phyloP scores from a whole-genome alignment of 352 stramenopile genomes.

The Lagenidium giganteum region DNA sequence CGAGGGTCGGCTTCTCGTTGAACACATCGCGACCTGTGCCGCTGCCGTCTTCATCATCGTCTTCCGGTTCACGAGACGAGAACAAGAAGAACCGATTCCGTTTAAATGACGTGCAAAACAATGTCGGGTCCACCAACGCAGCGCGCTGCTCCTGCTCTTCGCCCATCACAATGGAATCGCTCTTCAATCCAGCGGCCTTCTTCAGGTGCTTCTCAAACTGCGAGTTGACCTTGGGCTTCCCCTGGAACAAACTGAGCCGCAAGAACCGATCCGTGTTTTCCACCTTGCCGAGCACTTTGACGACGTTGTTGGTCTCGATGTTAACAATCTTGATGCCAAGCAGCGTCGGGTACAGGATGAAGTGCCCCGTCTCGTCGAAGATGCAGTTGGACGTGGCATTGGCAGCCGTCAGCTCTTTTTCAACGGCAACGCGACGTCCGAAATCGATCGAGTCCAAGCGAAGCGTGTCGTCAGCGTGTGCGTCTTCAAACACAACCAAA shows the following conservation, averaged over 20 bases:
- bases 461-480: constrained; percentile 60
- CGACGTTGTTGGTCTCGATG: constrained; percentile 91
- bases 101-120: constrained; percentile 89
- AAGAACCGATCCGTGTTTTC: constrained; percentile 97
- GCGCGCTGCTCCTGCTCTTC: constrained; percentile 34
- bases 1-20: constrained; percentile 96
- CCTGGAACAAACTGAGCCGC: constrained; percentile 91
- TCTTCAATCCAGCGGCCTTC: constrained; percentile 37
- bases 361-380: constrained; percentile 96
- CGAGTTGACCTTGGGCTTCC: constrained; percentile 93
- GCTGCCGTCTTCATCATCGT: constrained; percentile 27
- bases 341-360: constrained; percentile 94
- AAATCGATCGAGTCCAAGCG: constrained; percentile 88
- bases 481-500: constrained; percentile 85
- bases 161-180: constrained; percentile 56
- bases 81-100: constrained; percentile 97
- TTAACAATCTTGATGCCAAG: constrained; percentile 97
- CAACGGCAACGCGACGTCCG: constrained; percentile 76
- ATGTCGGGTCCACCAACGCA: constrained; percentile 67
- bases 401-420: constrained; percentile 67
- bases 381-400: constrained; percentile 73
- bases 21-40: constrained; percentile 91
- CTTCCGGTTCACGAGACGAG: constrained; percentile 90
- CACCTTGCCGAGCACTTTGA: constrained; percentile 90
- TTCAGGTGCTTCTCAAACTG: constrained; percentile 90